phyloP scores from a whole-genome alignment of 352 stramenopile species.

The Pythium rishiriense region DNA sequence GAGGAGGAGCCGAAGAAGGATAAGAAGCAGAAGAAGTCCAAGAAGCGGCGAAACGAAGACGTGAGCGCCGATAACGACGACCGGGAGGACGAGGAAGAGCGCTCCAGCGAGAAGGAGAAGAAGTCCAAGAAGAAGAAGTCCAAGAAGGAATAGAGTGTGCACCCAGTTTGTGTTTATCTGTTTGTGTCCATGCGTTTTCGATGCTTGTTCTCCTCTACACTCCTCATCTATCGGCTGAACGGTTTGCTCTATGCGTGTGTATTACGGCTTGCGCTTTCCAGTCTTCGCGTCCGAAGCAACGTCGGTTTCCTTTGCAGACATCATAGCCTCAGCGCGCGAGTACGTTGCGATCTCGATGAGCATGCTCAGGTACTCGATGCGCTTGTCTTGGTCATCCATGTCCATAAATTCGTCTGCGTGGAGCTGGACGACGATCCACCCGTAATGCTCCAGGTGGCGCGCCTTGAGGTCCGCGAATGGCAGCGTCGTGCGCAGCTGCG shows the following conservation, averaged over 20 bases:
- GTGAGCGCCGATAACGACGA: slow-evolving; percentile 13
- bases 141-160: slow-evolving; percentile 42
- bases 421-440: slow-evolving; percentile 73
- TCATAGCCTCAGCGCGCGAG: slow-evolving; percentile 15
- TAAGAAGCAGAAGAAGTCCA: slow-evolving; percentile 29
- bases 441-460: slow-evolving; percentile 56
- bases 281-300: not conserved
- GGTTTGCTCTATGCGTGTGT: not conserved
- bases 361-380: slow-evolving; percentile 63
- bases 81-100: slow-evolving; percentile 14
- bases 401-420: slow-evolving; percentile 53
- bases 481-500: slow-evolving; percentile 38
- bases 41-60: slow-evolving; percentile 37
- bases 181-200: not conserved
- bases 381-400: slow-evolving; percentile 47
- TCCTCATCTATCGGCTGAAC: not conserved
- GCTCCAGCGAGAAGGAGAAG: slow-evolving; percentile 45
- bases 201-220: not conserved
- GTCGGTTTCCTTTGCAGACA: slow-evolving; percentile 9
- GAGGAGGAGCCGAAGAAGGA: slow-evolving; percentile 25
- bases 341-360: slow-evolving; percentile 65
- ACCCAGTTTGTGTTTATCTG: not conserved
- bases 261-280: not conserved
- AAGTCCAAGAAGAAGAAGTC: slow-evolving; percentile 63
- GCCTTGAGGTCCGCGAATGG: slow-evolving; percentile 65